Evolutionary conservation across 306 rosid species (phyloP).

Genomic region (Castanea crenata): DNA sequence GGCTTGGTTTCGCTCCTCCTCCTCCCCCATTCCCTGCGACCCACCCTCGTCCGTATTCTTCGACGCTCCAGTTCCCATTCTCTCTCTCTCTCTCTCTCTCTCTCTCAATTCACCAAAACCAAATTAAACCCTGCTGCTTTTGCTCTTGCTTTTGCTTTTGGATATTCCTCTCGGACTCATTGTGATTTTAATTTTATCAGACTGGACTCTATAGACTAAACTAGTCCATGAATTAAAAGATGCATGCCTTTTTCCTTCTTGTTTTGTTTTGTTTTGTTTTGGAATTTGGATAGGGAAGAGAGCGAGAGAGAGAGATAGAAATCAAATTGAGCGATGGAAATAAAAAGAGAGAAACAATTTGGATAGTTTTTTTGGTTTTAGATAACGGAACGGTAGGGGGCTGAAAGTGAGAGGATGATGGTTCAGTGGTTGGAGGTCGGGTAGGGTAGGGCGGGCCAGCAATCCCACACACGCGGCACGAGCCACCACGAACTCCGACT

Average conservation of each 20-base stretch:
- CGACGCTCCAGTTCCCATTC: constrained; percentile 83
- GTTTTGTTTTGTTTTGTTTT: neutral
- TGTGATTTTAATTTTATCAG: no score
- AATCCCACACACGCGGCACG: neutral
- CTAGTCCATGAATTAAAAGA: neutral
- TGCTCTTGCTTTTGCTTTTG: no score
- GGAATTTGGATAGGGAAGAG: constrained; percentile 8
- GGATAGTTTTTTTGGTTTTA: neutral
- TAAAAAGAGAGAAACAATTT: constrained; percentile 6
- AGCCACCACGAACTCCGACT: no score
- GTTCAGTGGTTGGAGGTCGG: neutral
- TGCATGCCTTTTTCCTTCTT: neutral
- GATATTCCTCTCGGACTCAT: no score
- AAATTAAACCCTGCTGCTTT: neutral
- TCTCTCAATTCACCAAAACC: neutral
- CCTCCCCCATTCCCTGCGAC: constrained; percentile 47
- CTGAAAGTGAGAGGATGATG: neutral
- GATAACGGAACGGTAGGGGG: neutral
- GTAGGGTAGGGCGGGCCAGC: neutral
- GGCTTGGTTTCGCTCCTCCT: constrained; percentile 53
- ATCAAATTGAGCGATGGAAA: constrained; percentile 19
- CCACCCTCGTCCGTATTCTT: constrained; percentile 50
- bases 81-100: neutral
- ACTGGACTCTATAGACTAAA: no score
- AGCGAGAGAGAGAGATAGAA: neutral